Conservation (phyloP, 2,329 filamentous ascomycete genomes). For the Trematosphaeria pertusa region DNA sequence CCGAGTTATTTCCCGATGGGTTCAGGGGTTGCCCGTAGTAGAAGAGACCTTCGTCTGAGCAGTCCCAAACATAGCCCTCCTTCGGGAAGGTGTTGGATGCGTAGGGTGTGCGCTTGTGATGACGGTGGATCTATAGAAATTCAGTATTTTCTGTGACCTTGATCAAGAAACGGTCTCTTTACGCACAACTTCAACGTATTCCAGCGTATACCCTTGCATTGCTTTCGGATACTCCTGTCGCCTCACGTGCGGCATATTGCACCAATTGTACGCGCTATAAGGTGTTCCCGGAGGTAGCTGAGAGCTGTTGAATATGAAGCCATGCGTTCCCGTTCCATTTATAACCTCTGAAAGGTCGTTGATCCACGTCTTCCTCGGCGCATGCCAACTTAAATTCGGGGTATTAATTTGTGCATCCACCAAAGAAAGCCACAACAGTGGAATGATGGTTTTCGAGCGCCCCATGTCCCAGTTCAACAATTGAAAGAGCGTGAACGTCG, state of each 20-base stretch:
- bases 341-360: constrained; percentile 68
- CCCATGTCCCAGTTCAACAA: constrained; percentile 30
- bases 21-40: constrained; percentile 69
- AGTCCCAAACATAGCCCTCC: constrained; percentile 76
- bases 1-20: constrained; percentile 55
- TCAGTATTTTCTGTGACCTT: no score
- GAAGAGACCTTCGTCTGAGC: constrained; percentile 72
- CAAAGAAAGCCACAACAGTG: constrained; percentile 27
- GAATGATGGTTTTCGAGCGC: constrained; percentile 18
- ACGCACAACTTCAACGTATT: constrained; percentile 76
- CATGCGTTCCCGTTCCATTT: constrained; percentile 68
- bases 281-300: constrained; percentile 57
- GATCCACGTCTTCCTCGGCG: constrained; percentile 53
- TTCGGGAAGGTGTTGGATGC: constrained; percentile 77
- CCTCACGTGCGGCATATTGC: constrained; percentile 88
- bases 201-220: constrained; percentile 65
- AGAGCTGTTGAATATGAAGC: constrained; percentile 76
- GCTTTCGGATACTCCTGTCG: constrained; percentile 67
- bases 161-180: not conserved
- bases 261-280: constrained; percentile 78
- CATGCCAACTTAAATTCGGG: constrained; percentile 42
- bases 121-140: constrained; percentile 80
- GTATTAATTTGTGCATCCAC: constrained; percentile 22
- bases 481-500: constrained; percentile 28
- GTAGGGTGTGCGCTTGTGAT: constrained; percentile 86